These are phyloP conservation scores for Eucalyptus polybractea DNA, from an alignment of 345 rosid species.

Conservation along the genomic window DNA sequence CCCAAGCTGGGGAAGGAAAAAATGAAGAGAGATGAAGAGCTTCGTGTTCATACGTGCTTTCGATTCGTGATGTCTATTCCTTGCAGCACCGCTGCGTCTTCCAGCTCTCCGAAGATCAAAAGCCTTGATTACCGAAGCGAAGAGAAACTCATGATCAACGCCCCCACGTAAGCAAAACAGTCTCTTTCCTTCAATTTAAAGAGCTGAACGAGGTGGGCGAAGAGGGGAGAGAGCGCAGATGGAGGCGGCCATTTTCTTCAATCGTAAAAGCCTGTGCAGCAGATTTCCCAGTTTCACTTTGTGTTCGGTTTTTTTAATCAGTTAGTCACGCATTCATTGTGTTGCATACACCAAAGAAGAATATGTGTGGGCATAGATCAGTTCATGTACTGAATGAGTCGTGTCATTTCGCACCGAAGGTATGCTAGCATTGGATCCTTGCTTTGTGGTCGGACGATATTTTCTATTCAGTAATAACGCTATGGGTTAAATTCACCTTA, in stretches of 20 bases:
- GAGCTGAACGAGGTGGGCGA: background rate
- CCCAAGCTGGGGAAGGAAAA: no score
- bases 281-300: background rate
- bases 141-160: no score
- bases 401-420: accelerated
- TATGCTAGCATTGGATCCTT: background rate
- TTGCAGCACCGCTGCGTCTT: background rate
- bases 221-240: no score
- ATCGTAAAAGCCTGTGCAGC: background rate
- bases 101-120: background rate
- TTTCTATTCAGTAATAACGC: background rate
- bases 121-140: no score
- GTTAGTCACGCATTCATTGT: background rate
- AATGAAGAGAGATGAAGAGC: background rate
- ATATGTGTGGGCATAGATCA: background rate
- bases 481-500: background rate
- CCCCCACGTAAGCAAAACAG: background rate
- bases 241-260: background rate
- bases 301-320: background rate
- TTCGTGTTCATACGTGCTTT: background rate
- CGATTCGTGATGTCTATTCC: background rate
- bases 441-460: background rate
- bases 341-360: background rate
- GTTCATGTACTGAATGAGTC: background rate
- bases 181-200: background rate